These are phyloP conservation scores for Inga leiocalycina DNA, from an alignment of 306 rosid species.

Conservation along the genomic window DNA sequence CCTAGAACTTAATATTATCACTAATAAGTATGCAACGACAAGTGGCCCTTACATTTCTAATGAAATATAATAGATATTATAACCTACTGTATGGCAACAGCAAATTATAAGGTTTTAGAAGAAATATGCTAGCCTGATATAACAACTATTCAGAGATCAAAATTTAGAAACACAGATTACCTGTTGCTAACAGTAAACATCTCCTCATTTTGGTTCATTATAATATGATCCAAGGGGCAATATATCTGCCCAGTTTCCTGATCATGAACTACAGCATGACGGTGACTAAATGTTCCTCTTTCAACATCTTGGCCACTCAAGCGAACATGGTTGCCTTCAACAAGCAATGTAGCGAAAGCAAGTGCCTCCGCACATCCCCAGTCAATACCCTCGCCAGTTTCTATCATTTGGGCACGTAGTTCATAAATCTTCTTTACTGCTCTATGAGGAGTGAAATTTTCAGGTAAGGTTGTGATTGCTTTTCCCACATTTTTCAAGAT, in stretches of 20 bases:
- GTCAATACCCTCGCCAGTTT: constrained; percentile 92
- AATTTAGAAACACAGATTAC: constrained; percentile 39
- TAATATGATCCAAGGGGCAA: constrained; percentile 86
- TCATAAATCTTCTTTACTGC: constrained; percentile 93
- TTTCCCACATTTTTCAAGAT: constrained; percentile 90
- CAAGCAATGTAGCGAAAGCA: constrained; percentile 87
- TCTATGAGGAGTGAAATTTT: constrained; percentile 79
- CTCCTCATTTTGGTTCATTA: constrained; percentile 88
- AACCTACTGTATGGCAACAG: not conserved
- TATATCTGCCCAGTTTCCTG: constrained; percentile 82
- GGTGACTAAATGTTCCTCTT: constrained; percentile 97
- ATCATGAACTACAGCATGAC: constrained; percentile 92
- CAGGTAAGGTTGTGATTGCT: constrained; percentile 85
- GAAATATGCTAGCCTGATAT: not conserved
- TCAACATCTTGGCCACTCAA: constrained; percentile 98
- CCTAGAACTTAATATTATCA: not conserved
- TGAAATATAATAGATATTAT: not conserved
- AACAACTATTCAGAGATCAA: not conserved
- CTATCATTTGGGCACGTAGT: constrained; percentile 86
- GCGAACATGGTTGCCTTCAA: constrained; percentile 96
- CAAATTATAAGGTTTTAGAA: not conserved
- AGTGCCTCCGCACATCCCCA: constrained; percentile 98
- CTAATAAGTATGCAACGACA: constrained; percentile 15
- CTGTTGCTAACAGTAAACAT: constrained; percentile 98
- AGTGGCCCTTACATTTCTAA: not conserved